A percentile compares a stretch with the other conserved stretches of the same genome.
Evolutionary conservation across 2,329 filamentous ascomycete species (phyloP).

Genomic region (Aspergillus floridensis): DNA sequence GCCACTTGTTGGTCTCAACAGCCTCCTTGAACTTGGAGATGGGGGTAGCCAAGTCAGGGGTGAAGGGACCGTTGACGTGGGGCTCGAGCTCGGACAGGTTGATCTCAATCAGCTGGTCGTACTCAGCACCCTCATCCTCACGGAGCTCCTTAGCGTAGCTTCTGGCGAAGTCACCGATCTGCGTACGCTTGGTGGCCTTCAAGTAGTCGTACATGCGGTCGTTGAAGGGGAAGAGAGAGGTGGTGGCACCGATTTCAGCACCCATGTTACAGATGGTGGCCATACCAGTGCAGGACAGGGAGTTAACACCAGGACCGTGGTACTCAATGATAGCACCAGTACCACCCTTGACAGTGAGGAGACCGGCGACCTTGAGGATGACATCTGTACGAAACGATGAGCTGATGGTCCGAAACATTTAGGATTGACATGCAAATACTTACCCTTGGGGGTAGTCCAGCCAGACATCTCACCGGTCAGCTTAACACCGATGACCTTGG

Average conservation of each 20-base stretch:
- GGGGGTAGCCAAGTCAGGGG: slow-evolving; percentile 93
- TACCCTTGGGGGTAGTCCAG: slow-evolving; percentile 92
- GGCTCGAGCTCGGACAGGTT: slow-evolving; percentile 94
- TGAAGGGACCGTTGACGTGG: slow-evolving; percentile 98
- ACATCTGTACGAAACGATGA: slow-evolving; percentile 61
- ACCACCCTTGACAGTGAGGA: slow-evolving; percentile 95
- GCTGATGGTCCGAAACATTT: background rate
- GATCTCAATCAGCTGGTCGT: slow-evolving; percentile 94
- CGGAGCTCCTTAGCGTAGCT: slow-evolving; percentile 80
- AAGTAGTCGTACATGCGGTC: slow-evolving; percentile 98
- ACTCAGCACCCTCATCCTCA: slow-evolving; percentile 86
- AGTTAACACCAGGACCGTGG: slow-evolving; percentile 67
- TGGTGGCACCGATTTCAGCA: slow-evolving; percentile 69
- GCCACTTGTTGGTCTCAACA: slow-evolving; percentile 93
- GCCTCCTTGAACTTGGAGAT: slow-evolving; percentile 97
- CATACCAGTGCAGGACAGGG: slow-evolving; percentile 80
- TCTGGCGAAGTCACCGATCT: slow-evolving; percentile 87
- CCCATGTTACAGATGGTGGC: slow-evolving; percentile 74
- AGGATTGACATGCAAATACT: slow-evolving; percentile 27
- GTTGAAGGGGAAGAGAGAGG: slow-evolving; percentile 96
- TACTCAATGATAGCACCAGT: slow-evolving; percentile 73
- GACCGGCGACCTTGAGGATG: slow-evolving; percentile 95
- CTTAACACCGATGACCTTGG: slow-evolving; percentile 94
- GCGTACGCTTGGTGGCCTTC: slow-evolving; percentile 79
- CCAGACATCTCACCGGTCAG: slow-evolving; percentile 84